A percentile compares a stretch with the other conserved stretches of the same genome.
These are phyloP conservation scores for Parietaria judaica DNA, from an alignment of 306 rosid species.

Conservation along the genomic window DNA sequence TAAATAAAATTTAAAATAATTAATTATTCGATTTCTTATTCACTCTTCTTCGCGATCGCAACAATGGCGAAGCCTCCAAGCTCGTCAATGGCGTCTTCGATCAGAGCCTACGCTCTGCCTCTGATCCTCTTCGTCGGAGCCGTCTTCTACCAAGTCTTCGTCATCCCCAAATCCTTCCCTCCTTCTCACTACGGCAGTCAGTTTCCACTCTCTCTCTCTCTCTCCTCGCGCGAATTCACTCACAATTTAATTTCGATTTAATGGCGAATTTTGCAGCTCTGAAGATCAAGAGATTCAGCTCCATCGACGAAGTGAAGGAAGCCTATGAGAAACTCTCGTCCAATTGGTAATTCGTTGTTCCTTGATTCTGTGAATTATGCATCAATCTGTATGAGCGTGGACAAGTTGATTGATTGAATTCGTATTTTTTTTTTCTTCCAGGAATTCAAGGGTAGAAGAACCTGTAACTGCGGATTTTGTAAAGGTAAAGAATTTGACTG, in stretches of 20 bases:
- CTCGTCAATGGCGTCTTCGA: constrained; percentile 35
- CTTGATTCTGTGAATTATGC: not conserved
- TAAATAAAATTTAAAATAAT: no score
- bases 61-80: constrained; percentile 34
- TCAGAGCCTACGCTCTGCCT: constrained; percentile 69
- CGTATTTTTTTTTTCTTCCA: constrained; percentile 19
- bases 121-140: constrained; percentile 54
- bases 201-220: not conserved
- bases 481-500: constrained; percentile 42
- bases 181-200: constrained; percentile 72
- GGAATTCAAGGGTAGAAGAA: constrained; percentile 47
- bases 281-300: constrained; percentile 35
- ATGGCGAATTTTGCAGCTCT: constrained; percentile 35
- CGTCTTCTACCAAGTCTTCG: constrained; percentile 60
- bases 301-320: constrained; percentile 54
- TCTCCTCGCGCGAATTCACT: no score
- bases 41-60: not conserved
- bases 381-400: no score
- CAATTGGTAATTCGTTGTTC: constrained; percentile 40
- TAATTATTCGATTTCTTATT: not conserved
- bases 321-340: constrained; percentile 49
- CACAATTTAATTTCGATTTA: not conserved
- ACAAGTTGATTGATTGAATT: no score
- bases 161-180: constrained; percentile 79
- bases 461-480: constrained; percentile 35